These are phyloP conservation scores for Ophiosphaerella narmari DNA, from an alignment of 2,329 filamentous ascomycete genomes.

Conservation along the genomic window DNA sequence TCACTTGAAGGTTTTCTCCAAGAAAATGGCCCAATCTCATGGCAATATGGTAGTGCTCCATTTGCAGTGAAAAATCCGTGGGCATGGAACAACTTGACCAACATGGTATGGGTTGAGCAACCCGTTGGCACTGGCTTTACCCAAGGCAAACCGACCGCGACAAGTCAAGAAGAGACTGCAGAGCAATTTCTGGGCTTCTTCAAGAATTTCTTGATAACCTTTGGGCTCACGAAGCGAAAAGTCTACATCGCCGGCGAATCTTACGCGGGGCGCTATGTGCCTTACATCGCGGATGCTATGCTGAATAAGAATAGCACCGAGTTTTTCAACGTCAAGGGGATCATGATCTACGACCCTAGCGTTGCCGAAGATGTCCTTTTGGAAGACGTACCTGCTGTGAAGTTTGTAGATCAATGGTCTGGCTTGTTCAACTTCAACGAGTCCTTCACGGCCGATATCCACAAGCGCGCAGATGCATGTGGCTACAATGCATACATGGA, in stretches of 20 bases:
- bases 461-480: slow-evolving; percentile 60
- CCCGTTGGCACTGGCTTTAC: slow-evolving; percentile 71
- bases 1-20: slow-evolving; percentile 56
- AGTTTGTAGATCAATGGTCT: slow-evolving; percentile 65
- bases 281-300: slow-evolving; percentile 75
- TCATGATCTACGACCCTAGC: slow-evolving; percentile 74
- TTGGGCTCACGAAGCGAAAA: slow-evolving; percentile 67
- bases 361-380: slow-evolving; percentile 60
- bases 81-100: slow-evolving; percentile 66
- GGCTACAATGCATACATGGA: slow-evolving; percentile 66
- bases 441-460: slow-evolving; percentile 59
- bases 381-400: slow-evolving; percentile 58
- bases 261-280: slow-evolving; percentile 67
- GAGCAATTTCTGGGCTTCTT: slow-evolving; percentile 77
- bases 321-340: slow-evolving; percentile 70
- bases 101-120: slow-evolving; percentile 77
- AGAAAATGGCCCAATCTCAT: slow-evolving; percentile 54
- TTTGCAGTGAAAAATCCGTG: slow-evolving; percentile 50
- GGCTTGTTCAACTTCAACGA: slow-evolving; percentile 68
- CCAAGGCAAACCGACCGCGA: slow-evolving; percentile 66
- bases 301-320: slow-evolving; percentile 67
- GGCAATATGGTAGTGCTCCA: slow-evolving; percentile 50
- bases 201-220: slow-evolving; percentile 76
- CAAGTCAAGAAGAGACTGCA: slow-evolving; percentile 69
- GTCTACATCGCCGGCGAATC: slow-evolving; percentile 76